Evolutionary conservation across 2,329 filamentous ascomycete genomes (phyloP), one percentile per base, ranked within the genome.

Genomic region (Venturia asperata): DNA sequence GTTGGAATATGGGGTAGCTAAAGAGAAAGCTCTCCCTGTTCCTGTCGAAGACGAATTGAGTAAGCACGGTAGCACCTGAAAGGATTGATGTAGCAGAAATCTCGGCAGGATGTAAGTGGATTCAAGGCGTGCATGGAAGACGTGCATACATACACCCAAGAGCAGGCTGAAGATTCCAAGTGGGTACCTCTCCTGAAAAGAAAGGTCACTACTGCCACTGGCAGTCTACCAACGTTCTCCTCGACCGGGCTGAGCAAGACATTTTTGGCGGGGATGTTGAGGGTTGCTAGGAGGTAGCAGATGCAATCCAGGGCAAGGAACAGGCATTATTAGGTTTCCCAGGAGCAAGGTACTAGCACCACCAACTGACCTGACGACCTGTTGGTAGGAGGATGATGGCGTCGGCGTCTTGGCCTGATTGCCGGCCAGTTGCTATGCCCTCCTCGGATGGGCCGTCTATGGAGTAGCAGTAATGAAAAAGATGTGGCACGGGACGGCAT

Each of bases 231-330:
- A 58, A 39, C 30, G 21, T 47, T 58, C 49, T 64, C 63, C 63
- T 39, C 19, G 45, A 21, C 37, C 49, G 63, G 47, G 49, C 63
- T 64, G 63, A 64, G 63, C 27, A 13, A 41, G 37, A 41, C 63
- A 64, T 64, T 49, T 52, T 43, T 55, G 49, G 63, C 41, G 63
- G 63, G 49, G 63, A 64, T 47, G 41, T 39, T 30, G 61, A 58
- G 52, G 30, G 52, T 58, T 58, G 52, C 52, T 58, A 58, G 30
- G 3, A 34, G 52, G 37, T 58, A 58, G 30, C 6, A 34, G 52
- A 58, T 58, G 52, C 52, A 58, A 58, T 37, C 19, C 37, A 37
- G 52, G n/a, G 10, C 39, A 61, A 39, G 34, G 60, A 37, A 61
- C 60, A 61, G 60, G 60, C 39, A 61, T 42, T 42, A 61, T 27